Percentiles rank a stretch among this genome's conserved stretches.
These are phyloP conservation scores for Stemphylium beticola DNA, from an alignment of 2,329 filamentous ascomycete genomes.

Conservation along the genomic window DNA sequence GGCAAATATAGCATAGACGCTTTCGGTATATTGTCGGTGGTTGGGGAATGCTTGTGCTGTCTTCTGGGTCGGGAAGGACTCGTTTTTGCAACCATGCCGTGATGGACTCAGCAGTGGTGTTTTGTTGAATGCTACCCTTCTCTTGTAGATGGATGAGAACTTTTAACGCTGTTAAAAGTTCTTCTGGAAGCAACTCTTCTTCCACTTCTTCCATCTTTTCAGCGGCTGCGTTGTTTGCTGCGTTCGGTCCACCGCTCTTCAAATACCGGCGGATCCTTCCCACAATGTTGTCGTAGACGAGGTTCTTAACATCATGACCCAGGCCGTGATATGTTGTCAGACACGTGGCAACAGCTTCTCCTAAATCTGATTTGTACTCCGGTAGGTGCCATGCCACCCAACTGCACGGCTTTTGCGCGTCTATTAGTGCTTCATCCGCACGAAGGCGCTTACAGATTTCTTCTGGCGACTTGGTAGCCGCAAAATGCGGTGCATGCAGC, in stretches of 20 bases:
- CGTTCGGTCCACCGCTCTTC: not conserved
- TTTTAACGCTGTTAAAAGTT: conserved; percentile 10
- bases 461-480: not conserved
- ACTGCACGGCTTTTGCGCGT: conserved; percentile 11
- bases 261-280: not conserved
- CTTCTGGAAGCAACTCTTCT: not conserved
- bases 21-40: too few relatives aligned
- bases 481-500: conserved; percentile 6
- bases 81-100: too few relatives aligned
- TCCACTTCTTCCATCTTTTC: not conserved
- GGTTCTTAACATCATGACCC: conserved; percentile 1
- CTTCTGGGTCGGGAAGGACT: too few relatives aligned
- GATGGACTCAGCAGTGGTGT: conserved; percentile 6
- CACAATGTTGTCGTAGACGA: conserved; percentile 1
- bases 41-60: too few relatives aligned
- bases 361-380: not conserved
- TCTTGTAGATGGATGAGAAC: conserved; percentile 10
- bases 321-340: not conserved
- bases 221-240: not conserved
- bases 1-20: conserved; percentile 16
- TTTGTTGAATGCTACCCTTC: not conserved
- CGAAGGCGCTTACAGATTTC: conserved; percentile 8
- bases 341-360: not conserved
- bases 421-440: conserved; percentile 12
- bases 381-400: conserved; percentile 15